Percentiles rank a stretch among this genome's conserved stretches.
Evolutionary conservation across 139 green algal species (phyloP).

Genomic region (Chlamydomonas incerta): DNA sequence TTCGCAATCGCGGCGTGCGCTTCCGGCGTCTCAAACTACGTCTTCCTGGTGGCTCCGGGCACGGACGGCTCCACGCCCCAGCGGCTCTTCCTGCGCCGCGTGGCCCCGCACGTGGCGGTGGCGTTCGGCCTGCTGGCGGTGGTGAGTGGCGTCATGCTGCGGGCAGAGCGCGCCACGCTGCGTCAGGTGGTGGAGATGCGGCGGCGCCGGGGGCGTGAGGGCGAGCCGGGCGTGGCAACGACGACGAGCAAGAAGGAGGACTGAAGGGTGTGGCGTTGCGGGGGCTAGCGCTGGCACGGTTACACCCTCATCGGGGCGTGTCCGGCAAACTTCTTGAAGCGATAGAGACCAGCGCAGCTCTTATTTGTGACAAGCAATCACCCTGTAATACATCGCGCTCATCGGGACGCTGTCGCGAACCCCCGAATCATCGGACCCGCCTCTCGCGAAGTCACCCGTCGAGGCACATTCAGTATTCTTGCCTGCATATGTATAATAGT

Average conservation of each 20-base stretch:
- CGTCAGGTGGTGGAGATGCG: slow-evolving; percentile 10
- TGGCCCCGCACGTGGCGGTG: slow-evolving; percentile 56
- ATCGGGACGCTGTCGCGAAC: no score
- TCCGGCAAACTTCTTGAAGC: no score
- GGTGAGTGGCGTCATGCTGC: slow-evolving; percentile 31
- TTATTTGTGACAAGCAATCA: no score
- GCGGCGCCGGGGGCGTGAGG: neutral
- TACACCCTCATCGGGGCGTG: no score
- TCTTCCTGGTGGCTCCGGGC: neutral
- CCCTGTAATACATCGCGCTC: no score
- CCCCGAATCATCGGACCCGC: no score
- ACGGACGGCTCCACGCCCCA: neutral
- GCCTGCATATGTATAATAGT: no score
- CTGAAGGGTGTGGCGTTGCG: no score
- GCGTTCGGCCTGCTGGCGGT: slow-evolving; percentile 45
- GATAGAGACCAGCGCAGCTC: no score
- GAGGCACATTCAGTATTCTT: no score
- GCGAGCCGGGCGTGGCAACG: neutral
- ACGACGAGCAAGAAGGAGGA: neutral
- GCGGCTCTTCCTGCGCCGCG: slow-evolving; percentile 25
- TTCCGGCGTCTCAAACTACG: slow-evolving; percentile 7
- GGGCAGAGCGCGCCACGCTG: slow-evolving; percentile 46
- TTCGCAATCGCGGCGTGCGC: neutral
- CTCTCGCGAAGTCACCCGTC: no score
- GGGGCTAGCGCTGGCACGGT: no score